phyloP scores from a whole-genome alignment of 345 rosid genomes.

The Rhodamnia argentea region DNA sequence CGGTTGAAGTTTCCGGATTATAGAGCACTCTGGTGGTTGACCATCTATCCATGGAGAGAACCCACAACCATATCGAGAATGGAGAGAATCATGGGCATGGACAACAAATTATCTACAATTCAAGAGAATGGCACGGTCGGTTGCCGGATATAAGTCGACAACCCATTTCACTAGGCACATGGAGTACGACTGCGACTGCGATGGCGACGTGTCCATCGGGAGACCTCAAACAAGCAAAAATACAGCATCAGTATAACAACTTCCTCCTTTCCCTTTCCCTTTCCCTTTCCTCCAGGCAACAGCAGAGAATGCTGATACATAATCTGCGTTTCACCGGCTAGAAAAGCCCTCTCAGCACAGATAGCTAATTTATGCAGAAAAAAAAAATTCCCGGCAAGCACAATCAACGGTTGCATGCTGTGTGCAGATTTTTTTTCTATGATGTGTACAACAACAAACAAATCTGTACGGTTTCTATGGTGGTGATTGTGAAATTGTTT shows the following conservation, averaged over 20 bases:
- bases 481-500: not conserved
- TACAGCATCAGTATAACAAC: not conserved
- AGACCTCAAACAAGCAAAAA: not conserved
- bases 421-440: not conserved
- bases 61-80: not conserved
- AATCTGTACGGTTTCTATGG: not conserved
- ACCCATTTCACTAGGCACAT: not conserved
- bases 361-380: not conserved
- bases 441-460: not conserved
- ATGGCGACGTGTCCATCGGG: no score
- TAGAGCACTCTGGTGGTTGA: not conserved
- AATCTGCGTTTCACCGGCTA: not conserved
- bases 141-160: not conserved
- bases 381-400: not conserved
- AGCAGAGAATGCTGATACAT: not conserved
- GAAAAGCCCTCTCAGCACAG: not conserved
- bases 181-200: not conserved
- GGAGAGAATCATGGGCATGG: not conserved
- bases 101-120: not conserved
- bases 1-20: not conserved
- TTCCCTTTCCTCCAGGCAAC: not conserved
- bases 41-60: not conserved
- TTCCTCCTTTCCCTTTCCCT: not conserved
- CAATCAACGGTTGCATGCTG: not conserved
- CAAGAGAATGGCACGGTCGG: not conserved